Percentiles rank a stretch among this genome's conserved stretches.
Evolutionary conservation across 1,284 basidiomycete species (phyloP).

Genomic region (Ustilago lituana): DNA sequence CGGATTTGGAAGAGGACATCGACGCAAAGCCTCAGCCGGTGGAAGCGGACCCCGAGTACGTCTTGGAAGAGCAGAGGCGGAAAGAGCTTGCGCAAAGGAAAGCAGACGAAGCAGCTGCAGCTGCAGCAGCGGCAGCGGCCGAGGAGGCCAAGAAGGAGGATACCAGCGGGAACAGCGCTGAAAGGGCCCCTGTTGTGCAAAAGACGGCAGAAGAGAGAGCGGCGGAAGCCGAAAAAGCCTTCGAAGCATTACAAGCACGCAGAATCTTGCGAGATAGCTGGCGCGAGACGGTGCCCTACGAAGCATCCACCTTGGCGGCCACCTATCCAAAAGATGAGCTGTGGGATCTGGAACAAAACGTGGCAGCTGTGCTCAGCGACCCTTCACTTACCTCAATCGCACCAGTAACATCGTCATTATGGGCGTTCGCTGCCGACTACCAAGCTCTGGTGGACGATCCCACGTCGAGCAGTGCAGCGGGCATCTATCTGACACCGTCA

Average conservation of each 20-base stretch:
- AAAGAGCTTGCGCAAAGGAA: constrained; percentile 38
- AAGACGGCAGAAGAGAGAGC: constrained; percentile 48
- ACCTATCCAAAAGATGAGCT: constrained; percentile 34
- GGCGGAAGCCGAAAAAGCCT: constrained; percentile 46
- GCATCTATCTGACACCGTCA: constrained; percentile 51
- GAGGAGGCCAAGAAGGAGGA: constrained; percentile 18
- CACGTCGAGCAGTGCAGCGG: constrained; percentile 30
- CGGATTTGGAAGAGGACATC: not conserved
- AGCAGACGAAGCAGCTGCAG: constrained; percentile 36
- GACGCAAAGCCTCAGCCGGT: constrained; percentile 9
- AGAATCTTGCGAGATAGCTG: constrained; percentile 43
- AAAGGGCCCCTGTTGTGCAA: constrained; percentile 13
- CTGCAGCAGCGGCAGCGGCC: constrained; percentile 23
- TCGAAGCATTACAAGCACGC: constrained; percentile 45
- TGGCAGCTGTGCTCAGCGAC: constrained; percentile 22
- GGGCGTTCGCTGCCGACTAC: constrained; percentile 57
- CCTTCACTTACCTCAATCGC: constrained; percentile 24
- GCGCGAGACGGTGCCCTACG: constrained; percentile 32
- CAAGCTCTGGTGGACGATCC: constrained; percentile 52
- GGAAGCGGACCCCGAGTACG: constrained; percentile 42
- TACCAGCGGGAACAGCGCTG: constrained; percentile 10
- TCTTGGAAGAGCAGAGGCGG: constrained; percentile 32
- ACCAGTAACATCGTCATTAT: constrained; percentile 44
- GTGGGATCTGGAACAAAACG: constrained; percentile 28
- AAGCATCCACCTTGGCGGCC: constrained; percentile 34